Percentiles rank a stretch among this genome's conserved stretches.
These are phyloP conservation scores for Pythium coloratum DNA, from an alignment of 352 stramenopile species.

Conservation along the genomic window DNA sequence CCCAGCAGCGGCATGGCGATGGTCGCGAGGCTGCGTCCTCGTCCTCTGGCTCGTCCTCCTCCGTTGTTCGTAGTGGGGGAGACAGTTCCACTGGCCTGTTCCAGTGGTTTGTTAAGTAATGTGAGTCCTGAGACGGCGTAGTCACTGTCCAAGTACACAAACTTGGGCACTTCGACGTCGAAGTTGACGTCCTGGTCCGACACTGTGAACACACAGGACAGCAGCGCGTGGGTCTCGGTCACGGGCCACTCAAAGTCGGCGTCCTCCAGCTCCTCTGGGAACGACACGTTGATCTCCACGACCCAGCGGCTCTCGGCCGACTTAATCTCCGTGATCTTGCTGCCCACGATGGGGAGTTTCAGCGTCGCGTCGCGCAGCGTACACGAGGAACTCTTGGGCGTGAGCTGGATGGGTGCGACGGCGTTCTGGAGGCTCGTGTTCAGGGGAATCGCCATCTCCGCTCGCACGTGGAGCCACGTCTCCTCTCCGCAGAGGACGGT, in stretches of 20 bases:
- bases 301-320: slow-evolving; percentile 12
- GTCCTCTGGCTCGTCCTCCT: background rate
- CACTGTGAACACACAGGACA: slow-evolving; percentile 20
- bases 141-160: slow-evolving; percentile 18
- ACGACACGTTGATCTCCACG: slow-evolving; percentile 19
- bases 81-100: slow-evolving; percentile 5
- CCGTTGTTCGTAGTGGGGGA: slow-evolving; percentile 5
- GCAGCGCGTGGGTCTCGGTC: background rate
- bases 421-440: slow-evolving; percentile 11
- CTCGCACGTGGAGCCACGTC: slow-evolving; percentile 19
- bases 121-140: slow-evolving; percentile 23
- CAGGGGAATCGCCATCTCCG: slow-evolving; percentile 12
- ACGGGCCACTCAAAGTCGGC: slow-evolving; percentile 11
- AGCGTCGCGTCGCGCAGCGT: slow-evolving; percentile 13
- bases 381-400: slow-evolving; percentile 11
- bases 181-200: slow-evolving; percentile 10
- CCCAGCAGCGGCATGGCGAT: slow-evolving; percentile 24
- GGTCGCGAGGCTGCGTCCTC: background rate
- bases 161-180: slow-evolving; percentile 15
- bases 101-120: slow-evolving; percentile 25
- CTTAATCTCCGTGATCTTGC: slow-evolving; percentile 6
- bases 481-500: slow-evolving; percentile 23
- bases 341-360: slow-evolving; percentile 18
- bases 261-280: slow-evolving; percentile 22
- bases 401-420: slow-evolving; percentile 11